phyloP scores from a whole-genome alignment of 148 eudicot species.

The Persicaria tinctoria region DNA sequence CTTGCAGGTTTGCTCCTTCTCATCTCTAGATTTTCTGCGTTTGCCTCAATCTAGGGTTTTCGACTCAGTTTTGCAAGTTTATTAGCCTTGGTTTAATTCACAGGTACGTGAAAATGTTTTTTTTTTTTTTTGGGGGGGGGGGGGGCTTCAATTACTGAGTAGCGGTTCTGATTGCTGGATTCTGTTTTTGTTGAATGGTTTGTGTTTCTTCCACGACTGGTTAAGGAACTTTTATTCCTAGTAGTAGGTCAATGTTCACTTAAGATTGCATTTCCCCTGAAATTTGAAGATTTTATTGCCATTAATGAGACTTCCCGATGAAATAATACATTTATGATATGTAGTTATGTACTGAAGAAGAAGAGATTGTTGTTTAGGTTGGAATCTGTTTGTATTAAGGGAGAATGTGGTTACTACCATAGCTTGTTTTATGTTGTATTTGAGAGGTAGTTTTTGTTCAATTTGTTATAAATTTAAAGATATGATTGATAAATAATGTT shows the following conservation, averaged over 20 bases:
- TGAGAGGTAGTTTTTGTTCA: neutral
- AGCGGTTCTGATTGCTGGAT: neutral
- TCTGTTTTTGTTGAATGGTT: neutral
- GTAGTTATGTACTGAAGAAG: neutral
- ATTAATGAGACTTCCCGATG: neutral
- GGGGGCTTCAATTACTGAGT: neutral
- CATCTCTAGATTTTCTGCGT: neutral
- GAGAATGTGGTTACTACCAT: neutral
- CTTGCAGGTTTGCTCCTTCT: conserved; percentile 49
- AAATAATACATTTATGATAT: neutral
- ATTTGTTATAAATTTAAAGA: neutral
- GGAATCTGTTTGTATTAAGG: neutral
- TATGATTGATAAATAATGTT: neutral
- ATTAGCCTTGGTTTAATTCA: neutral
- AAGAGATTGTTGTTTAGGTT: neutral
- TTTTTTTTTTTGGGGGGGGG: no score
- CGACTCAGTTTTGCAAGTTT: no score
- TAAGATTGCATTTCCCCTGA: neutral
- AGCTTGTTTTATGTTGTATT: neutral
- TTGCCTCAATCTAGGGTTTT: neutral
- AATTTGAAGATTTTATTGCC: neutral
- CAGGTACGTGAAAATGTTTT: neutral
- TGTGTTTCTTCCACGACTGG: neutral
- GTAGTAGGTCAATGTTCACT: neutral
- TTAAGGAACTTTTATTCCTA: neutral